phyloP scores from a whole-genome alignment of 257 asterid species.

The Echites panduratus region DNA sequence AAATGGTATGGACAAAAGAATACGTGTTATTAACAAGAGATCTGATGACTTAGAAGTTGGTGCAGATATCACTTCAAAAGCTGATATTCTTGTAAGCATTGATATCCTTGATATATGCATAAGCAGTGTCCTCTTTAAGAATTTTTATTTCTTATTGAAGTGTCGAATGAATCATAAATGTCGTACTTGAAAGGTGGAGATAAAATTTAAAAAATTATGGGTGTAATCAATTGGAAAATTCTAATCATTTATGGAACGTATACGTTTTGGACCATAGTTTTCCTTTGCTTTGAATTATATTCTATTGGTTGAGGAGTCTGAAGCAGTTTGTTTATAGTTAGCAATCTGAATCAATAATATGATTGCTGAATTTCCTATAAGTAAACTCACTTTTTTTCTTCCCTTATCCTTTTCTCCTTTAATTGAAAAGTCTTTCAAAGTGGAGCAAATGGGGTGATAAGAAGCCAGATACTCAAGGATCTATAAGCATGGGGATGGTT shows the following conservation, averaged over 20 bases:
- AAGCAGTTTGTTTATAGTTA: background rate
- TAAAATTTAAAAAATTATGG: background rate
- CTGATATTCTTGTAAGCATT: constrained; percentile 77
- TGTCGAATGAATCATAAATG: background rate
- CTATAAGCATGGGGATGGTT: background rate
- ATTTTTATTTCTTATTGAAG: constrained; percentile 6
- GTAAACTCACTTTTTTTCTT: background rate
- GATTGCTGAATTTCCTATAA: background rate
- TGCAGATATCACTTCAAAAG: constrained; percentile 63
- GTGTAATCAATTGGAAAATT: too few relatives aligned
- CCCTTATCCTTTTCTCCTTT: background rate
- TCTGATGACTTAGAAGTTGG: constrained; percentile 90
- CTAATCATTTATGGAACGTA: background rate
- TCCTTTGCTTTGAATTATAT: background rate
- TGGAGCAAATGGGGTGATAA: background rate
- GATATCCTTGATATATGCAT: background rate
- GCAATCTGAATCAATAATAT: background rate
- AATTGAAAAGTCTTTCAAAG: background rate
- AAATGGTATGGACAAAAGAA: constrained; percentile 55
- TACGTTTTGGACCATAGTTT: background rate
- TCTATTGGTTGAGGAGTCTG: background rate
- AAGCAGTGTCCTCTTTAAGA: background rate
- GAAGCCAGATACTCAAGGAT: background rate
- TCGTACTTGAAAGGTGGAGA: background rate
- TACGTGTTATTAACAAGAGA: constrained; percentile 72